phyloP scores from a whole-genome alignment of 768 basidiomycete species.

The Boletus rubescentipes region DNA sequence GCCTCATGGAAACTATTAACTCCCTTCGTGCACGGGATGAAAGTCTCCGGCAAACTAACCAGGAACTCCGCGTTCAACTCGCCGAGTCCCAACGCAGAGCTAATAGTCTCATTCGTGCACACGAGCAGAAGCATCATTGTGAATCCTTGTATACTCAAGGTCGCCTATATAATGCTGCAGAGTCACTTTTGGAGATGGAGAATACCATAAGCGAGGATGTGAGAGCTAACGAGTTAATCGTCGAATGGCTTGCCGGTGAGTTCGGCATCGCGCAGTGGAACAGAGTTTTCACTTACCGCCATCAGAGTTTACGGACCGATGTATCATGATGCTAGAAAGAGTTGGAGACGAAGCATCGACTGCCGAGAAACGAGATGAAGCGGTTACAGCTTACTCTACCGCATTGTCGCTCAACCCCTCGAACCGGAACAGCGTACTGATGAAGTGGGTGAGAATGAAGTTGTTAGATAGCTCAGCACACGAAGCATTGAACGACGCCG shows the following conservation, averaged over 20 bases:
- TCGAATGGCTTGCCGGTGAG: constrained; percentile 9
- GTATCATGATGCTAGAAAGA: not conserved
- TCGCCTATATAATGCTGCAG: not conserved
- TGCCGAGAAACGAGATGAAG: not conserved
- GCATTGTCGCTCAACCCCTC: not conserved
- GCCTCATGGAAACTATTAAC: too few relatives aligned
- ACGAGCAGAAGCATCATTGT: constrained; percentile 7
- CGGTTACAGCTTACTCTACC: not conserved
- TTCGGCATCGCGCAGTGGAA: not conserved
- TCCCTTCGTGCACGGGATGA: too few relatives aligned
- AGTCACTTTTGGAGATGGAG: not conserved
- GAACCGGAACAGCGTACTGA: not conserved
- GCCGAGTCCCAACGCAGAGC: not conserved
- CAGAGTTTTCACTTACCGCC: not conserved
- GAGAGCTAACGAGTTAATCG: not conserved
- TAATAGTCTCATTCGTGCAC: not conserved
- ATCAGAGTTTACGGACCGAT: constrained; percentile 5
- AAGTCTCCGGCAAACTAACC: not conserved
- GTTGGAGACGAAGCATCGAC: not conserved
- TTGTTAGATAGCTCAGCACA: not conserved
- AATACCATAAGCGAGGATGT: not conserved
- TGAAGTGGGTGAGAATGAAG: not conserved
- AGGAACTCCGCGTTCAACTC: not conserved
- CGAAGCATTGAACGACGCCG: not conserved
- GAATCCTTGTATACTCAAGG: constrained; percentile 1